Evolutionary conservation across 2,329 filamentous ascomycete species (phyloP).

Genomic region (Amauroascus verrucosus): DNA sequence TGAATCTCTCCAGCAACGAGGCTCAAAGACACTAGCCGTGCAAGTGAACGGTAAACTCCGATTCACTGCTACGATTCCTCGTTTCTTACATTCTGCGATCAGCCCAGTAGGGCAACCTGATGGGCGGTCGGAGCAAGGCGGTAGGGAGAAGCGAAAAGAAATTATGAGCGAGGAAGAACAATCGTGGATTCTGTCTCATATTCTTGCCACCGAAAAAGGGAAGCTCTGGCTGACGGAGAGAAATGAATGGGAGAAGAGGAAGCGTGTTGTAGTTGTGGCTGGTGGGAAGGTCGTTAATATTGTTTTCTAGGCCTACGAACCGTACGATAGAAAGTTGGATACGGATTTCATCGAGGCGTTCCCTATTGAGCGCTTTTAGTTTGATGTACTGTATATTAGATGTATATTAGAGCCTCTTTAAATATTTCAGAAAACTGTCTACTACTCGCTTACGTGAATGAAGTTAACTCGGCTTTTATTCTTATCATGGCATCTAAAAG

Average conservation of each 20-base stretch:
- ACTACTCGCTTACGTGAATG: too few species aligned
- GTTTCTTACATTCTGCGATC: slow-evolving; percentile 35
- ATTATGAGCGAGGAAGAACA: slow-evolving; percentile 32
- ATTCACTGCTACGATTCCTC: slow-evolving; percentile 55
- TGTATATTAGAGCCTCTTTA: not conserved
- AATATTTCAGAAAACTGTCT: not conserved
- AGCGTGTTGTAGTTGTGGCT: slow-evolving; percentile 55
- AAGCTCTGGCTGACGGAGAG: slow-evolving; percentile 45
- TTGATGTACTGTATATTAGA: not conserved
- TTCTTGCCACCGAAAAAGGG: slow-evolving; percentile 54
- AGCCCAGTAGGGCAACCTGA: slow-evolving; percentile 4
- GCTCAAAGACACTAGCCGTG: slow-evolving; percentile 48
- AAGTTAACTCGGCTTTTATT: not conserved
- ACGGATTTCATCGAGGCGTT: not conserved
- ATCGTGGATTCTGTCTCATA: slow-evolving; percentile 51
- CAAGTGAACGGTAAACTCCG: slow-evolving; percentile 72
- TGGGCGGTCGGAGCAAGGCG: slow-evolving; percentile 11
- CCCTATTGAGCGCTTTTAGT: not conserved
- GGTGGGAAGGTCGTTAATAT: slow-evolving; percentile 65
- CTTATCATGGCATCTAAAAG: not conserved
- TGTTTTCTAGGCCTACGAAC: slow-evolving; percentile 40
- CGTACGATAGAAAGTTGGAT: not conserved
- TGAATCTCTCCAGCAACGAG: slow-evolving; percentile 42
- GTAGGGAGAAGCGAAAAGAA: slow-evolving; percentile 24
- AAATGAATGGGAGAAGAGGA: slow-evolving; percentile 44